Evolutionary conservation across 306 rosid species (phyloP), one percentile per base, ranked within the genome.

Genomic region (Senna tora): DNA sequence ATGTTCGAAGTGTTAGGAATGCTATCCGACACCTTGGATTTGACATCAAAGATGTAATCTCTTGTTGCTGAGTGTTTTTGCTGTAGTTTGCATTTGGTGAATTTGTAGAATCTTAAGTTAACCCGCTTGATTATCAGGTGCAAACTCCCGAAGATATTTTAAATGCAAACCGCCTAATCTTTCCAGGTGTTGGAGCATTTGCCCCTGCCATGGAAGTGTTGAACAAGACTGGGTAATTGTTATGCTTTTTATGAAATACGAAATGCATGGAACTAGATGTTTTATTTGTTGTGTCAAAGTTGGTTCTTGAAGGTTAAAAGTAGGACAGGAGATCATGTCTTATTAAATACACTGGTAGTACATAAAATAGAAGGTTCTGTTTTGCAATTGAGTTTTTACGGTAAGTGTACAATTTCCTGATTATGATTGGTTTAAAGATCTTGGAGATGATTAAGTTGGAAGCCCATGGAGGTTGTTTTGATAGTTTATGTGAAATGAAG

Each of bases 151-250:
- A 89, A 71, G 99, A 94, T 70, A 94, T 94, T 81, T 58, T 91
- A 58, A 87, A 86, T 63, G 99, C 99, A 14, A 41, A 87, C 21
- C 83, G 89, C 33, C 77, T 94, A 32, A 79, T 94, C 14, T 94
- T 94, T 78, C 99, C 97, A 0, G 99, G 99, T 10, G 99, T 91
- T 63, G 97, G 99, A 70, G 97, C 99, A 69, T 94, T 94, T 67
- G 93, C 91, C 11, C 69, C 95, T 3, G 96, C 96, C 75, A 94
- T 94, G 97, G 96, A 89, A 42, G 97, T 91, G 78, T 82, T 94
- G 61, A 86, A 62, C 83, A 89, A 87, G 64, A 84, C 84, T 6
- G 96, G 97, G 99, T 88, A 83, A 33, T 53, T 33, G 47, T n/a
- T 9, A 6, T 15, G 15, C 9, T 15, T 42, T 12, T 6, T 17